Evolutionary conservation across 2,329 filamentous ascomycete genomes (phyloP), one percentile per base, ranked within the genome.

Genomic region (Alternaria sp.): DNA sequence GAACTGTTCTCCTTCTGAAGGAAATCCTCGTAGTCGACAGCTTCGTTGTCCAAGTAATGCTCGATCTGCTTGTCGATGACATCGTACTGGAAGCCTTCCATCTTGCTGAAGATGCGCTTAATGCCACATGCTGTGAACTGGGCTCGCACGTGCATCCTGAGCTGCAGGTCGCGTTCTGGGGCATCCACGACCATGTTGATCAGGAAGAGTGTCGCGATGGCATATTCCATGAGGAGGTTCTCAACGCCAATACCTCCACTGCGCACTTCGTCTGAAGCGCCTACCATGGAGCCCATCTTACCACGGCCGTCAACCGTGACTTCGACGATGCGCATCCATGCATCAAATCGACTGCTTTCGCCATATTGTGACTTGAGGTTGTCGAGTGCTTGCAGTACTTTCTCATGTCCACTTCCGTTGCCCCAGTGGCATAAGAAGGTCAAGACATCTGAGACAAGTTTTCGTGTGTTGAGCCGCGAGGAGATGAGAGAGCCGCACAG

Each of bases 201-300:
- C 72, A 99, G 84, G 75, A 98, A 93, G 72, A 99, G 86, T 2
- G 93, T 96, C 33, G 94, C 92, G 48, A 98, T 92, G 37, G 93
- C 94, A 74, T 99, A 99, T 84, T 99, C 95, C 95, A 99, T 98
- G 53, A 99, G 85, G 72, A 97, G 83, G 78, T 98, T 98, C 84
- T 99, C 95, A 89, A 98, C 97, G 76, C 95, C 95, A 72, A 97
- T 96, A 65, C 95, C 95, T 65, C 95, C 95, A 71, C 91, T 97
- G 68, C 95, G 90, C 58, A 97, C 89, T 80, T 99, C 95, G 72
- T 98, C 95, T 72, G 93, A 97, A 31, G 95, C 95, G 65, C 95
- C 95, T 28, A 99, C 95, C 69, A 98, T 83, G 80, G 93, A 97
- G 70, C 95, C 95, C 93, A 99, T 97, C 84, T 98, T 99, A 70